These are phyloP conservation scores for Hura crepitans DNA, from an alignment of 441 rosid species.

Conservation along the genomic window DNA sequence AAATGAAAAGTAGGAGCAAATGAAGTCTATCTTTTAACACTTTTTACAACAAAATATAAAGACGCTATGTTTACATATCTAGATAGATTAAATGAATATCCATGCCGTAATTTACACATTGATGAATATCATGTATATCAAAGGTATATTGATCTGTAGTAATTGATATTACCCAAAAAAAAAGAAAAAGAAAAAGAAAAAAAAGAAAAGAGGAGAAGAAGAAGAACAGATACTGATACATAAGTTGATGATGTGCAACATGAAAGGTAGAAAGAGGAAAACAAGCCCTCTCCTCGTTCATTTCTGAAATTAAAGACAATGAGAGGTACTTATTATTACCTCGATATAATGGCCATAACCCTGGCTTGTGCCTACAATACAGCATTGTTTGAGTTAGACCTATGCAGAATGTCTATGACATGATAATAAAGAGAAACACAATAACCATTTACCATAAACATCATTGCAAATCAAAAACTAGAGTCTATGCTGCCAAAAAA, in stretches of 20 bases:
- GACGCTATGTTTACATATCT: no score
- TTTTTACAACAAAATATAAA: background rate
- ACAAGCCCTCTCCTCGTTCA: background rate
- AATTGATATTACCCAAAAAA: no score
- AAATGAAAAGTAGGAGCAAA: background rate
- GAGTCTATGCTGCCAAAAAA: slow-evolving; percentile 19
- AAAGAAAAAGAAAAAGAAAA: no score
- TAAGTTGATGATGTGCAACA: background rate
- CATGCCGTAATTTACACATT: no score
- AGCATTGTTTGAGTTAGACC: slow-evolving; percentile 21
- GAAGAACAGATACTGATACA: background rate
- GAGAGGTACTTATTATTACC: slow-evolving; percentile 39
- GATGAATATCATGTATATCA: background rate
- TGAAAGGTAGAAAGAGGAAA: background rate
- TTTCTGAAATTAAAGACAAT: background rate
- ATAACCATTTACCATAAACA: slow-evolving; percentile 7
- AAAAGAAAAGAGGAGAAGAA: no score
- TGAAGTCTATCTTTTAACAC: background rate
- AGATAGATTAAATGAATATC: background rate
- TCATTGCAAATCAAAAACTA: slow-evolving; percentile 14
- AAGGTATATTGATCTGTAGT: background rate
- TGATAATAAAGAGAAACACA: slow-evolving; percentile 1
- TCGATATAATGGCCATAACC: slow-evolving; percentile 96
- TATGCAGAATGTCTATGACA: slow-evolving; percentile 10
- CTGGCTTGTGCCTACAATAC: slow-evolving; percentile 63